These are phyloP conservation scores for Gossypium australe DNA, from an alignment of 345 rosid genomes.

Conservation along the genomic window DNA sequence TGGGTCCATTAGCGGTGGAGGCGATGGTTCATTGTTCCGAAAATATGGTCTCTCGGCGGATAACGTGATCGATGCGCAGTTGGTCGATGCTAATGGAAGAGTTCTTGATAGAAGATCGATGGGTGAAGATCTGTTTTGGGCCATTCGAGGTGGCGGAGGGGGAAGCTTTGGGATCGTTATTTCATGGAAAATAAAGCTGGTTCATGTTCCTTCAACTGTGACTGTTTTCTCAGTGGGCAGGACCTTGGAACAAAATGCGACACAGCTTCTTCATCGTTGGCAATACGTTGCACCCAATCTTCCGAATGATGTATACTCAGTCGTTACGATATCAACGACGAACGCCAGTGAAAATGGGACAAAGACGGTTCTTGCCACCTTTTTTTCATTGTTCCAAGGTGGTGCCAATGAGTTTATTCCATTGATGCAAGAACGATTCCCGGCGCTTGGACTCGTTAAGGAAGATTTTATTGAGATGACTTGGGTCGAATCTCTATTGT, in stretches of 20 bases:
- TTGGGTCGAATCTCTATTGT: neutral
- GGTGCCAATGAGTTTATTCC: neutral
- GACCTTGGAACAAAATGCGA: slow-evolving; percentile 2
- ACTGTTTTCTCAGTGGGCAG: neutral
- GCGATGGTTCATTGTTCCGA: neutral
- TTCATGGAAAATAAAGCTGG: neutral
- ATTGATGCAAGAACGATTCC: neutral
- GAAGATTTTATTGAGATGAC: neutral
- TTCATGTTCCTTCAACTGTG: neutral
- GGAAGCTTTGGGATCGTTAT: neutral
- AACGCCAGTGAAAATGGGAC: neutral
- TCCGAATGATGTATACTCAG: neutral
- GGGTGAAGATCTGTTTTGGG: neutral
- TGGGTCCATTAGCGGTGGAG: neutral
- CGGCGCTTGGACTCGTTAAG: neutral
- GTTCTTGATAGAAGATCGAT: neutral
- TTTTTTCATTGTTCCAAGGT: neutral
- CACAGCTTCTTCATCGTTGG: neutral
- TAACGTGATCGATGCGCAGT: neutral
- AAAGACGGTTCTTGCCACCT: neutral
- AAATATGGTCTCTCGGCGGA: neutral
- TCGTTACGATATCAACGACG: neutral
- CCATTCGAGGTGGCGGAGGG: neutral
- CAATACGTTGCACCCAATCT: neutral
- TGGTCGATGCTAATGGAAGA: neutral